Percentiles rank a stretch among this genome's conserved stretches.
These are phyloP conservation scores for Colletotrichum orbiculare DNA, from an alignment of 2,329 filamentous ascomycete genomes.

Conservation along the genomic window DNA sequence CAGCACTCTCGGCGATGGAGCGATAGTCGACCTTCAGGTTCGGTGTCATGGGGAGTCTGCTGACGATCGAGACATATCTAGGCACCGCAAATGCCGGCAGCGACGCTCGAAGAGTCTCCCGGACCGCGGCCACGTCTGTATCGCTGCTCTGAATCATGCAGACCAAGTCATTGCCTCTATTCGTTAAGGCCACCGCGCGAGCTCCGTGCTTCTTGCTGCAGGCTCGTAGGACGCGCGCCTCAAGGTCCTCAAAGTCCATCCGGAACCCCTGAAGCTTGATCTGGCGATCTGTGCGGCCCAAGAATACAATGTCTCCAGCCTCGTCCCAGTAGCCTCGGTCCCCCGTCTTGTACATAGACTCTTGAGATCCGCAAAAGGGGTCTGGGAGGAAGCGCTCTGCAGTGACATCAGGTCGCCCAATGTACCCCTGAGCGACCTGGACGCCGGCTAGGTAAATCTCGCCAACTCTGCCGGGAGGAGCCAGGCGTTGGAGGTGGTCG, in stretches of 20 bases:
- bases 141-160: constrained; percentile 42
- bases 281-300: constrained; percentile 52
- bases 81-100: constrained; percentile 44
- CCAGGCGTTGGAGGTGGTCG: constrained; percentile 40
- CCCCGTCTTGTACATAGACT: constrained; percentile 53
- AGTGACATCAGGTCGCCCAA: constrained; percentile 44
- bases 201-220: background rate
- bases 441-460: constrained; percentile 56
- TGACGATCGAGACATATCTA: constrained; percentile 39
- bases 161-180: constrained; percentile 42
- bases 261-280: constrained; percentile 45
- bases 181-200: constrained; percentile 42
- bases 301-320: constrained; percentile 45
- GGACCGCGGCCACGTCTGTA: constrained; percentile 14
- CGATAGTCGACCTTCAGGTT: constrained; percentile 48
- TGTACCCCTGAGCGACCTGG: constrained; percentile 55
- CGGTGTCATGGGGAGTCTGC: constrained; percentile 44
- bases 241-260: constrained; percentile 42
- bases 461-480: constrained; percentile 49
- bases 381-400: constrained; percentile 46
- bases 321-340: constrained; percentile 49
- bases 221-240: constrained; percentile 38
- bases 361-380: constrained; percentile 8
- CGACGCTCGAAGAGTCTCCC: constrained; percentile 29
- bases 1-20: constrained; percentile 35